phyloP scores from a whole-genome alignment of 2,329 filamentous ascomycete genomes.

The Paecilomyces dactylethromorphus region DNA sequence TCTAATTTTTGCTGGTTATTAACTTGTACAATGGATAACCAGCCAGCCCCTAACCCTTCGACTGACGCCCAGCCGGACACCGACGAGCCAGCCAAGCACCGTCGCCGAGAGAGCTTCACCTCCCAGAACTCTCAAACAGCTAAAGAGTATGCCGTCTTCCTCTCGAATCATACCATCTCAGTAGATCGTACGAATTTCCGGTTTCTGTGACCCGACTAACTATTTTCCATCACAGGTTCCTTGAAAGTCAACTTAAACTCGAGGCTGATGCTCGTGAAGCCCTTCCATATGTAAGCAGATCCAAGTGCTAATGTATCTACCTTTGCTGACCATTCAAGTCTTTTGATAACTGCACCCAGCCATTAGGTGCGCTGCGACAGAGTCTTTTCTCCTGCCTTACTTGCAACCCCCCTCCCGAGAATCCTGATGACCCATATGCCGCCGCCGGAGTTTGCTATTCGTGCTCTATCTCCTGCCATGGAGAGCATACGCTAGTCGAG shows the following conservation, averaged over 20 bases:
- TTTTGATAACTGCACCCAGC: slow-evolving; percentile 86
- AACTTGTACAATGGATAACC: slow-evolving; percentile 13
- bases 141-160: slow-evolving; percentile 48
- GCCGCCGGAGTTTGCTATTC: slow-evolving; percentile 90
- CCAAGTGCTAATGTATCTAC: background rate
- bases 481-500: slow-evolving; percentile 89
- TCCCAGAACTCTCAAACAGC: slow-evolving; percentile 65
- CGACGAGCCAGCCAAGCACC: slow-evolving; percentile 7
- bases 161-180: background rate
- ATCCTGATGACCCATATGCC: slow-evolving; percentile 56
- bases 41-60: slow-evolving; percentile 5
- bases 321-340: slow-evolving; percentile 49
- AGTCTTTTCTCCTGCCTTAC: slow-evolving; percentile 88
- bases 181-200: background rate
- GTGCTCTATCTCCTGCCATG: slow-evolving; percentile 93
- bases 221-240: slow-evolving; percentile 54
- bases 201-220: background rate
- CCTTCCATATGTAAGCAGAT: slow-evolving; percentile 69
- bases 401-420: slow-evolving; percentile 73
- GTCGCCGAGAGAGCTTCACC: slow-evolving; percentile 30
- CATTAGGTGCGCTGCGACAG: slow-evolving; percentile 82
- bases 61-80: slow-evolving; percentile 5
- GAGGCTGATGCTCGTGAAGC: slow-evolving; percentile 94
- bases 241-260: slow-evolving; percentile 79
- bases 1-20: background rate